Base-by-base conservation (phyloP, 257 asterid species). In the Prunella vulgaris region DNA sequence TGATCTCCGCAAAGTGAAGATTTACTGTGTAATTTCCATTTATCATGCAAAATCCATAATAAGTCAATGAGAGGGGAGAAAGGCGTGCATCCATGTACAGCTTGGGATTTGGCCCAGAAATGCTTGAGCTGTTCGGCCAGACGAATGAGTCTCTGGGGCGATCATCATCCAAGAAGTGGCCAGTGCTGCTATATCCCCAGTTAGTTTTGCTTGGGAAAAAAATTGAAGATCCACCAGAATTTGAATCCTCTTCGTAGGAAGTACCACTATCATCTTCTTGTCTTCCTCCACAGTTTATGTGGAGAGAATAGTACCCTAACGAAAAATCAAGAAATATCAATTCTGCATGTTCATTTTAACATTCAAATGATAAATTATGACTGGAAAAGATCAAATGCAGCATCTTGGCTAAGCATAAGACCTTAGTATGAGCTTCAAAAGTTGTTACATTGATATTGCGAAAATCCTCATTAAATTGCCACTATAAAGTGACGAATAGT, bases 1-100 rank as follows among this genome's bases (percentile, higher is more conserved):
- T 82, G 74, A 89, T 84, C 82, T 89, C 96, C 0, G 94, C 94
- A 76, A 89, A 89, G 78, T 89, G 90, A 69, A 89, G 91, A 68
- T 72, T 79, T 21, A 87, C 94, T 1, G 83, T 89, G 76, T 89
- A 89, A 69, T 79, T 84, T 52, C 88, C 96, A 21, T 84, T 80
- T 4, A 22, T 73, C 78, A 88, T 54, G 81, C 96, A 88, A 56
- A 73, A 81, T 10, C 84, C 96, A 60, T 83, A 84, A 38, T 88
- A 88, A 27, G 85, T 72, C 76, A 77, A 72, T 9, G 88, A 84
- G 9, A 85, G 76, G 18, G 88, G 80, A 42, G 87, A 84, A 71
- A 70, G 80, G 17, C 89, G 86, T 9, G 87, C 87, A 62, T 77
- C 53, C 76, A 1, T 62, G 74, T 79, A 84, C 44, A 84, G 73